Conservation (phyloP, 2,329 filamentous ascomycete genomes). For the Triangularia setosa region DNA sequence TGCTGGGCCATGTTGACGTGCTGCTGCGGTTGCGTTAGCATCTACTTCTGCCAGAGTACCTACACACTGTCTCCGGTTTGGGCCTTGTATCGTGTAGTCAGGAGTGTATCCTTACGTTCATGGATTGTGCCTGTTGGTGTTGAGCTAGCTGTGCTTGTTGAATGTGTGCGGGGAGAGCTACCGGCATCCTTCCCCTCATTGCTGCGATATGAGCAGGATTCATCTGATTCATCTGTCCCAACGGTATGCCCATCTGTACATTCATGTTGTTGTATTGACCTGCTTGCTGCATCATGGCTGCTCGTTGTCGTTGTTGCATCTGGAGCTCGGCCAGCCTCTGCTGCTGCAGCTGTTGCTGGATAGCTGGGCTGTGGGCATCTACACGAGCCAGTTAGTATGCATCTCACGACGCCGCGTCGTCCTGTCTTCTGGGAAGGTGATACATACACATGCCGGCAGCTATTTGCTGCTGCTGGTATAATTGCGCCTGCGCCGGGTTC, state of each 20-base stretch:
- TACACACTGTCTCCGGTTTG: conserved; percentile 9
- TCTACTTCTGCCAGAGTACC: conserved; percentile 7
- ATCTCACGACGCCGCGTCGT: too few relatives aligned
- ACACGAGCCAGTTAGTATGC: conserved; percentile 18
- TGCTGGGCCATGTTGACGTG: conserved; percentile 41
- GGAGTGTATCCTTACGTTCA: conserved; percentile 26
- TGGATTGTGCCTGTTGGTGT: conserved; percentile 23
- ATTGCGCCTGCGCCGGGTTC: conserved; percentile 56
- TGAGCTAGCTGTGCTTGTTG: conserved; percentile 27
- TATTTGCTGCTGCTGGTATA: conserved; percentile 55
- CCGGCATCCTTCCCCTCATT: conserved; percentile 25
- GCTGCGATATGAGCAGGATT: conserved; percentile 32
- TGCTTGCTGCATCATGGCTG: conserved; percentile 50
- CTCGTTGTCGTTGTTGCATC: conserved; percentile 49
- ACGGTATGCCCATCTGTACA: conserved; percentile 52
- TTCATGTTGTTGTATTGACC: conserved; percentile 46
- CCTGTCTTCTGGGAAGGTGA: too few relatives aligned
- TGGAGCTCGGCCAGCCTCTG: conserved; percentile 53
- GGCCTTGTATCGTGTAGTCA: background rate
- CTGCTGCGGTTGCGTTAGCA: conserved; percentile 22
- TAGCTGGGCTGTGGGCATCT: conserved; percentile 32
- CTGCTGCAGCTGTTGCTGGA: conserved; percentile 43
- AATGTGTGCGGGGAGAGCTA: conserved; percentile 22
- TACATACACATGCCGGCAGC: conserved; percentile 31
- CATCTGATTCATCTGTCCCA: conserved; percentile 35